Evolutionary conservation across 2,329 filamentous ascomycete species (phyloP).

Genomic region (Ophiostoma angusticollis): DNA sequence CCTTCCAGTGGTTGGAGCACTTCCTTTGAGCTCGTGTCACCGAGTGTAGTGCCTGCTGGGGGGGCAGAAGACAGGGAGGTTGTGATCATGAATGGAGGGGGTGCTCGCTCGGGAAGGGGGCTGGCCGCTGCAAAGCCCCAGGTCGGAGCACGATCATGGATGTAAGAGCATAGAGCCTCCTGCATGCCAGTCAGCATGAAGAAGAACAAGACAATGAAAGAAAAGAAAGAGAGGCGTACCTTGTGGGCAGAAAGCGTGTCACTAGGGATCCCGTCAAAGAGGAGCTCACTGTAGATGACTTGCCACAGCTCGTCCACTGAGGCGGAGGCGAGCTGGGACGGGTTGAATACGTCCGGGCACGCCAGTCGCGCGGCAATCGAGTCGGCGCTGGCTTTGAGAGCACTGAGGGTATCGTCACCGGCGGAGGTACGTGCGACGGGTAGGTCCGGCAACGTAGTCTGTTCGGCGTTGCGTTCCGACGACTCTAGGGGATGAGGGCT

Average conservation of each 20-base stretch:
- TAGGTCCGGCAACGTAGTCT: constrained; percentile 13
- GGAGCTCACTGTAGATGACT: constrained; percentile 44
- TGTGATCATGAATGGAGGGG: no score
- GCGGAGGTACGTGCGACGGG: constrained; percentile 16
- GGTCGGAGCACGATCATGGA: constrained; percentile 43
- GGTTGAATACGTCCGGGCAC: constrained; percentile 20
- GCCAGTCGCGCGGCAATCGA: constrained; percentile 40
- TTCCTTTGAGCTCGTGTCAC: constrained; percentile 23
- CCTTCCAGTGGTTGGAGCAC: constrained; percentile 22
- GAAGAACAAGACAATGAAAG: background rate
- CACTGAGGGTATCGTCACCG: constrained; percentile 32
- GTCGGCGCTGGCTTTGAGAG: constrained; percentile 49
- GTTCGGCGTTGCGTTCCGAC: no score
- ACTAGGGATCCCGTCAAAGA: constrained; percentile 43
- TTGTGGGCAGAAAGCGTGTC: constrained; percentile 44
- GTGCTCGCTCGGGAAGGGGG: no score
- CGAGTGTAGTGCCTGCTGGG: constrained; percentile 12
- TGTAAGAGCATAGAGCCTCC: constrained; percentile 48
- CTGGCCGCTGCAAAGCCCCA: constrained; percentile 28
- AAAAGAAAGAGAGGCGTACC: constrained; percentile 24
- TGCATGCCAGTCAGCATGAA: constrained; percentile 19
- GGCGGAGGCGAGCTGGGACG: constrained; percentile 2
- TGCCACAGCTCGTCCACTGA: constrained; percentile 42
- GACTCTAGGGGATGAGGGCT: no score
- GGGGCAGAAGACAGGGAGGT: constrained; percentile 23